Evolutionary conservation across 208 protist species (phyloP).

Genomic region (Entamoeba invadens): DNA sequence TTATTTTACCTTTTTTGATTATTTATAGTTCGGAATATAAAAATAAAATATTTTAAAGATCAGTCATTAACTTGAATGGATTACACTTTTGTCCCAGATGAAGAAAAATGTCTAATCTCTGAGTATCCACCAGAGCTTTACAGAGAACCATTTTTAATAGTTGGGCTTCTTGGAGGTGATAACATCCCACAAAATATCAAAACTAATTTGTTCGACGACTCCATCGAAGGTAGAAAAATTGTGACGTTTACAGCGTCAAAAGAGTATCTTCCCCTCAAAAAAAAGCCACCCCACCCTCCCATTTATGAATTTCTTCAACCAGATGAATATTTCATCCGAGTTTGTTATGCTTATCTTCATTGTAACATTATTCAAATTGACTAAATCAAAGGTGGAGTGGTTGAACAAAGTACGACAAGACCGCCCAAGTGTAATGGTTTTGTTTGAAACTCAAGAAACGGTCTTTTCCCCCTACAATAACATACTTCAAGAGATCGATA

Average conservation of each 20-base stretch:
- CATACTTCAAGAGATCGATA: neutral
- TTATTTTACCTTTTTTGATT: neutral
- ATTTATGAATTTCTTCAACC: conserved; percentile 1
- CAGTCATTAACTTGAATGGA: too few relatives aligned
- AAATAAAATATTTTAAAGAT: too few relatives aligned
- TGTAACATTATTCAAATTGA: too few relatives aligned
- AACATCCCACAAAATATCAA: neutral
- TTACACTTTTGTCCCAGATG: neutral
- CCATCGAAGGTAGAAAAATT: neutral
- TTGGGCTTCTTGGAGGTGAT: neutral
- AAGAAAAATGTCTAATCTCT: neutral
- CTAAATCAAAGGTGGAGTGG: neutral
- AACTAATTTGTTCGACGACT: neutral
- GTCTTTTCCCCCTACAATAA: neutral
- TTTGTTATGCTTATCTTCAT: too few relatives aligned
- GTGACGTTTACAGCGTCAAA: neutral
- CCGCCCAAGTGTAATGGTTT: neutral
- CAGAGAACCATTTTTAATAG: neutral
- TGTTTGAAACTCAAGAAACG: neutral
- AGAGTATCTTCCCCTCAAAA: neutral
- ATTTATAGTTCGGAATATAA: neutral
- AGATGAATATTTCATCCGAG: neutral
- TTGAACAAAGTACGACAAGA: neutral
- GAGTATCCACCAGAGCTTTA: neutral
- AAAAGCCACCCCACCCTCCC: neutral